Percentiles rank a stretch among this genome's conserved stretches.
Conservation (phyloP, 495 filamentous ascomycete species). For the Penicillium alfredii region DNA sequence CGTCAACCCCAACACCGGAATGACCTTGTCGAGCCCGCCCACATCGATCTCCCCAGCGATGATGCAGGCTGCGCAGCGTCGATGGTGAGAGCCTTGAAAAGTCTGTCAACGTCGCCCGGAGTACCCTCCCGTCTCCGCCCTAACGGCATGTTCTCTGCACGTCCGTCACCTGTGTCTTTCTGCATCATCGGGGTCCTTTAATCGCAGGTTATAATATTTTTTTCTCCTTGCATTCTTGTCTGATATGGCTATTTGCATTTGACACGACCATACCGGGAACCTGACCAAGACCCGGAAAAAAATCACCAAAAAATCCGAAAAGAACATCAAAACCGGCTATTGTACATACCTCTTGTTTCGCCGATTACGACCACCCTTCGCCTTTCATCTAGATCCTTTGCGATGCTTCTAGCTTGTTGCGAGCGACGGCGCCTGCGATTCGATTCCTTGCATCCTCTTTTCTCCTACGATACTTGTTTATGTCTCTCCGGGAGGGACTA, state of each 20-base stretch:
- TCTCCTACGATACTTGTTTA: constrained; percentile 36
- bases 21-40: constrained; percentile 83
- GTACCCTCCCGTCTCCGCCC: constrained; percentile 23
- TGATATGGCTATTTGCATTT: constrained; percentile 27
- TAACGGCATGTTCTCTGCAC: constrained; percentile 31
- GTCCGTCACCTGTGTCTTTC: constrained; percentile 29
- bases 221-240: constrained; percentile 27
- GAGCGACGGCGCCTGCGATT: constrained; percentile 46
- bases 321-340: constrained; percentile 30
- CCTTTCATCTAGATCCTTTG: constrained; percentile 36
- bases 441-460: constrained; percentile 34
- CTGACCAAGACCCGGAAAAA: constrained; percentile 23
- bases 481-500: constrained; percentile 40
- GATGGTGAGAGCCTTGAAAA: constrained; percentile 45
- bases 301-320: constrained; percentile 23
- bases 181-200: constrained; percentile 41
- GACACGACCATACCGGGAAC: constrained; percentile 30
- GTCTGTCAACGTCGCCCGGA: constrained; percentile 26
- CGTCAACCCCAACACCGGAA: constrained; percentile 90
- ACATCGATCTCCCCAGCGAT: constrained; percentile 80
- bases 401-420: constrained; percentile 41
- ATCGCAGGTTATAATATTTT: constrained; percentile 38
- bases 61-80: constrained; percentile 67
- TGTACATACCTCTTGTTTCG: constrained; percentile 37
- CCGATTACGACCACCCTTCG: constrained; percentile 34